Base-by-base conservation (phyloP, 2,329 filamentous ascomycete species). In the Lachnellula hyalina region DNA sequence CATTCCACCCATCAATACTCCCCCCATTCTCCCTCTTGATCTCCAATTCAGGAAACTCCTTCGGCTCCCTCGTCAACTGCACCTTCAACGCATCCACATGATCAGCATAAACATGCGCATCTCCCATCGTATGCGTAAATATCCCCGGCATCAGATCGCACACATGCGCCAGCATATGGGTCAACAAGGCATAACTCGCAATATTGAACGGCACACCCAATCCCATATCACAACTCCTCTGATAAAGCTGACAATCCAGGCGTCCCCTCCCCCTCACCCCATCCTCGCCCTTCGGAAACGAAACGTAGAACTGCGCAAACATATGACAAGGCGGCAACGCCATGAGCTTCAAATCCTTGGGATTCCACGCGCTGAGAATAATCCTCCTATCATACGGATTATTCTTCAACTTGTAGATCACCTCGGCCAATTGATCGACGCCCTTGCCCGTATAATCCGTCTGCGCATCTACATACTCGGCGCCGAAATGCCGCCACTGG, bases 401-500 rank as follows among this genome's bases (percentile, higher is more conserved):
- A 23, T 84, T 82, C 67, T 83, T 86, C 52, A 99, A 76, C 72
- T 96, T 96, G 67, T 88, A 76, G 36, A 99, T 83, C n/a, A 97
- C 85, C 57, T 95, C 88, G 15, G 89, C 88, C 38, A 99, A 78
- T 75, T 99, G 94, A 70, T 99, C 94, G 15, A 96, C 90, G 17
- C 94, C 94, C 70, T 96, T 79, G 0, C 89, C 91, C 0, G 83
- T 79, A 73, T 99, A 99, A 70, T 97, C 90, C 0, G 87, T 81
- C 61, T 84, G 77, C 14, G 86, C 81, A 67, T 93, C 87, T 17
- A 85, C 76, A 71, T 99, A 99, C 58, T 90, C 84, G 4, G 94
- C 94, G 49, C 94, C 94, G 67, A 99, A 99, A 73, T 97, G 93
- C 3, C 94, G 88, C 94, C 94, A 99, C 74, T 99, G 94, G 75